A percentile compares a stretch with the other conserved stretches of the same genome.
phyloP scores from a whole-genome alignment of 805 yeast genomes.

The Blastobotrys parvus region DNA sequence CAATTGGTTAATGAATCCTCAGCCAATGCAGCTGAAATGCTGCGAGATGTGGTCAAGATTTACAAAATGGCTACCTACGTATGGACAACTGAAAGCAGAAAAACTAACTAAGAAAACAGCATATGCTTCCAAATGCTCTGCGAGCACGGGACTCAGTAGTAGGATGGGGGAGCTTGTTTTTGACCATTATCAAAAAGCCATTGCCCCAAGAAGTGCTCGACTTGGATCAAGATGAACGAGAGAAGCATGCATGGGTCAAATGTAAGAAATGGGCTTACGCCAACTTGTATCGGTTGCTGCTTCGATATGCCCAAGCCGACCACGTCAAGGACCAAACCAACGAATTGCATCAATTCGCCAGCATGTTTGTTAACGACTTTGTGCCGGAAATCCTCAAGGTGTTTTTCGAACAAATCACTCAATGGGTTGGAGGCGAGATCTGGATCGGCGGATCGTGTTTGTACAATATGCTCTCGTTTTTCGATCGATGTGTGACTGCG shows the following conservation, averaged over 20 bases:
- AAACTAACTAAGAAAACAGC: conserved; percentile 27
- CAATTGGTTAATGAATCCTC: conserved; percentile 37
- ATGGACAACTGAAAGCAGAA: neutral
- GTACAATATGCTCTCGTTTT: conserved; percentile 54
- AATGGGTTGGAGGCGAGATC: conserved; percentile 55
- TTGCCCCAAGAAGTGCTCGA: conserved; percentile 47
- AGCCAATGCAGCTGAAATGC: conserved; percentile 55
- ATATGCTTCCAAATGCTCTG: conserved; percentile 59
- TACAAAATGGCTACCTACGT: conserved; percentile 62
- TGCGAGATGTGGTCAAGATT: conserved; percentile 62
- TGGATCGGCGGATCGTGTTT: conserved; percentile 68
- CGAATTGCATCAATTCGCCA: conserved; percentile 50
- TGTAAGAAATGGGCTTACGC: conserved; percentile 86
- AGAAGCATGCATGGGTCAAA: conserved; percentile 55
- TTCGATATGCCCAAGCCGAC: conserved; percentile 45
- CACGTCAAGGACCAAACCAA: conserved; percentile 4
- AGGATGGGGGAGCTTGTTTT: conserved; percentile 73
- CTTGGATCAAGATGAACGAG: conserved; percentile 45
- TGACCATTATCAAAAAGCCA: conserved; percentile 50
- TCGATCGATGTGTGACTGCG: conserved; percentile 51
- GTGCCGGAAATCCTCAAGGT: conserved; percentile 66
- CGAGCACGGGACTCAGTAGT: conserved; percentile 45
- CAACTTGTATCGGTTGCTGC: conserved; percentile 61
- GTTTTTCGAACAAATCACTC: conserved; percentile 56
- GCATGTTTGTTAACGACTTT: conserved; percentile 45